Evolutionary conservation across 164 flowering plant species (phyloP).

Genomic region (Kalanchoe fedtschenkoi): DNA sequence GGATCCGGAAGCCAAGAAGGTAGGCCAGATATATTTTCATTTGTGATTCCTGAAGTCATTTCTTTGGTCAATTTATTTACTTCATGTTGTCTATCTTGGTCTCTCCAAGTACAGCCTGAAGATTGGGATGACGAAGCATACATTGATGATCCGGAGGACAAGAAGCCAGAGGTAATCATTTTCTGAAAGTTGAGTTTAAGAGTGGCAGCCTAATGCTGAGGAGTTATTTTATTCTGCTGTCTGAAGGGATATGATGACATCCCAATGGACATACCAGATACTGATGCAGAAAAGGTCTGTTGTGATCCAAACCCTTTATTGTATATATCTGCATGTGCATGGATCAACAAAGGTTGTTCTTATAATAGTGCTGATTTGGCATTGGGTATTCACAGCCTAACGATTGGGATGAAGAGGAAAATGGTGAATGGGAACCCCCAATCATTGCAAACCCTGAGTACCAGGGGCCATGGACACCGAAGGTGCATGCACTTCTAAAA

Average conservation of each 20-base stretch:
- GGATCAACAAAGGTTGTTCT: neutral
- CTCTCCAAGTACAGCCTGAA: conserved; percentile 49
- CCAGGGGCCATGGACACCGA: conserved; percentile 47
- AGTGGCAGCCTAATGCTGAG: too few relatives aligned
- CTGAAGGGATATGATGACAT: conserved; percentile 50
- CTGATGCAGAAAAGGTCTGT: conserved; percentile 41
- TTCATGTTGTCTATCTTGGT: neutral
- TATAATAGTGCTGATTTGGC: neutral
- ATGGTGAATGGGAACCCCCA: conserved; percentile 49
- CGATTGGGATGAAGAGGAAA: conserved; percentile 57
- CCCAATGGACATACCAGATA: conserved; percentile 41
- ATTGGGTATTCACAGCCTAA: conserved; percentile 28
- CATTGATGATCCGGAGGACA: conserved; percentile 84
- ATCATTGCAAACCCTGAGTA: conserved; percentile 44
- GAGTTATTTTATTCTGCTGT: too few relatives aligned
- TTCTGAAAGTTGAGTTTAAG: too few relatives aligned
- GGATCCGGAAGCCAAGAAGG: conserved; percentile 94
- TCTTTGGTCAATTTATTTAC: neutral
- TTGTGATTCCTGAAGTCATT: neutral
- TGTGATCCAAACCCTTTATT: neutral
- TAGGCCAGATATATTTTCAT: conserved; percentile 8
- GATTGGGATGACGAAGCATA: conserved; percentile 95
- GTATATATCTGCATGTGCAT: neutral
- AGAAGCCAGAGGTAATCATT: conserved; percentile 75
- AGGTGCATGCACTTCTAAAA: too few relatives aligned